Conservation (phyloP, 2,329 filamentous ascomycete species). For the Septoria petroselini region DNA sequence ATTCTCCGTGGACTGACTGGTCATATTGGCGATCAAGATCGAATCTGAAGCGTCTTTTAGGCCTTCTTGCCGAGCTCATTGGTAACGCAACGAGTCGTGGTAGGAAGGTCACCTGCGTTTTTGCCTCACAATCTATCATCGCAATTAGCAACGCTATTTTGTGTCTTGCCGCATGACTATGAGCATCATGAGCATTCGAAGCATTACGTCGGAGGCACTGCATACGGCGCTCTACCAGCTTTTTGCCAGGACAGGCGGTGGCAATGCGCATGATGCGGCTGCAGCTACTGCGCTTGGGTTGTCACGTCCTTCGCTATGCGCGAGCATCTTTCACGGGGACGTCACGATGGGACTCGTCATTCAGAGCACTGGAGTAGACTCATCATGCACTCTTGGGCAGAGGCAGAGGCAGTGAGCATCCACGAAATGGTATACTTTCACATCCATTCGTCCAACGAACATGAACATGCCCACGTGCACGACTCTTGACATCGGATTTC, state of each 20-base stretch:
- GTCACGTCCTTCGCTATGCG: too few species aligned
- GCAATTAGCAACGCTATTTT: too few species aligned
- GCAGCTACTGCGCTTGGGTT: not conserved
- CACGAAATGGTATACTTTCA: too few species aligned
- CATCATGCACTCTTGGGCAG: too few species aligned
- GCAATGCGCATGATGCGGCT: not conserved
- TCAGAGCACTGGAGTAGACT: too few species aligned
- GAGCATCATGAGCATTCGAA: not conserved
- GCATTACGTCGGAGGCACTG: too few species aligned
- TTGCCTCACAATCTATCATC: slow-evolving; percentile 26
- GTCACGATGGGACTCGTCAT: not conserved
- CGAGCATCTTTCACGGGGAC: too few species aligned
- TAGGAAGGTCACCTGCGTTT: slow-evolving; percentile 31
- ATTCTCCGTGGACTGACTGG: slow-evolving; percentile 27
- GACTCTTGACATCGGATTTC: not conserved
- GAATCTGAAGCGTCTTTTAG: slow-evolving; percentile 28
- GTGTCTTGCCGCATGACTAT: not conserved
- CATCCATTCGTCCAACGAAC: not conserved
- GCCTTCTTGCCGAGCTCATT: slow-evolving; percentile 26
- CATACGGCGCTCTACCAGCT: too few species aligned
- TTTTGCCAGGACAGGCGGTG: too few species aligned
- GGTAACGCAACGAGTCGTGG: slow-evolving; percentile 22
- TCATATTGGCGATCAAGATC: slow-evolving; percentile 35
- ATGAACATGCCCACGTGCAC: not conserved
- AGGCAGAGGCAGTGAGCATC: too few species aligned